These are phyloP conservation scores for Cetraspora pellucida DNA, from an alignment of 192 early-diverging fungal species.

Conservation along the genomic window DNA sequence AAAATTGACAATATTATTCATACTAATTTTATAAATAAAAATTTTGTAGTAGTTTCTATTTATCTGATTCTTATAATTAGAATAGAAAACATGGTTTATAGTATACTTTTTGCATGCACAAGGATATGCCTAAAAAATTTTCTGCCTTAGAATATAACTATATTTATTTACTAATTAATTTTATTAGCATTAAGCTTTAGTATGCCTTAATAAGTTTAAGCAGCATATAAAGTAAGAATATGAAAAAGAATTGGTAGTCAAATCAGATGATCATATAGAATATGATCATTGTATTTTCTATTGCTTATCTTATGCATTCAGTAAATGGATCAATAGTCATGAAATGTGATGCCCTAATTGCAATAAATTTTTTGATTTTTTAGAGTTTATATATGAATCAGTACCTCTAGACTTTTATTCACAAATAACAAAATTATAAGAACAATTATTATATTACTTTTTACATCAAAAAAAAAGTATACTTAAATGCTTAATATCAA, in stretches of 20 bases:
- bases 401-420: not conserved
- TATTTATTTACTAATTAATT: not conserved
- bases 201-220: not conserved
- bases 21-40: not conserved
- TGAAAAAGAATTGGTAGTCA: not conserved
- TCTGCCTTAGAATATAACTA: too few species aligned
- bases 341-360: not conserved
- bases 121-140: too few species aligned
- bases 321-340: not conserved
- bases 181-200: not conserved
- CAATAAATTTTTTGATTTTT: slow-evolving; percentile 2
- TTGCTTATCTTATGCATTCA: not conserved
- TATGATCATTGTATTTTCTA: not conserved
- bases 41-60: not conserved
- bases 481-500: not conserved
- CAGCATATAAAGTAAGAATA: not conserved
- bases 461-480: not conserved
- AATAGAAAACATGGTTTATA: too few species aligned
- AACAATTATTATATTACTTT: slow-evolving; percentile 6
- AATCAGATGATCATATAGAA: not conserved
- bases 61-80: not conserved
- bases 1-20: not conserved
- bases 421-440: not conserved
- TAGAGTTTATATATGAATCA: not conserved
- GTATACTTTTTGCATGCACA: too few species aligned